Conservation (phyloP, 1,284 basidiomycete species). For the Ceratobasidium sp. region DNA sequence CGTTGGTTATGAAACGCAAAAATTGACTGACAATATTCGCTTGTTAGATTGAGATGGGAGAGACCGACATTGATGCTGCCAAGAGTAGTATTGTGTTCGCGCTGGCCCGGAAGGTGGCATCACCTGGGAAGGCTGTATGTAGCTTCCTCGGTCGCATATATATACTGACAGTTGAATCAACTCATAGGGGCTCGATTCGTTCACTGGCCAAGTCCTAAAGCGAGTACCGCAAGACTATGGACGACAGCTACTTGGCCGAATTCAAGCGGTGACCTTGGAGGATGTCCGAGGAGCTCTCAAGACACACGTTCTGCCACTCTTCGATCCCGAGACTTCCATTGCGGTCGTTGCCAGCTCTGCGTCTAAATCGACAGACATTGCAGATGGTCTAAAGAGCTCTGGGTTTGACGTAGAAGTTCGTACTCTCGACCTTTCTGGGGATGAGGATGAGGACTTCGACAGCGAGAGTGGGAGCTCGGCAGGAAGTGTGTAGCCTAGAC, state of each 20-base stretch:
- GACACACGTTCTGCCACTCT: constrained; percentile 86
- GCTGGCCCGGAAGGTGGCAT: constrained; percentile 82
- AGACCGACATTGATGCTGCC: constrained; percentile 86
- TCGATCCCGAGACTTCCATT: constrained; percentile 77
- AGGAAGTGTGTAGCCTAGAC: constrained; percentile 42
- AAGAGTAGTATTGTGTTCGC: constrained; percentile 90
- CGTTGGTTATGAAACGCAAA: neutral
- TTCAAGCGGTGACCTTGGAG: constrained; percentile 77
- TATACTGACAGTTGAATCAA: neutral
- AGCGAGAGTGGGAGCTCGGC: constrained; percentile 47
- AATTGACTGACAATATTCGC: constrained; percentile 1
- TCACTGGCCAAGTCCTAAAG: constrained; percentile 86
- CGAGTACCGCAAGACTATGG: constrained; percentile 76
- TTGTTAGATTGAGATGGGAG: constrained; percentile 77
- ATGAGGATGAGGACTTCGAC: constrained; percentile 54
- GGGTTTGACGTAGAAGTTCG: constrained; percentile 84
- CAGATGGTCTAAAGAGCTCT: constrained; percentile 62
- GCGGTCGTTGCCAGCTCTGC: constrained; percentile 85
- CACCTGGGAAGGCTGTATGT: constrained; percentile 81
- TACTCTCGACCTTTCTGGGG: constrained; percentile 69
- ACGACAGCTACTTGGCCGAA: constrained; percentile 76
- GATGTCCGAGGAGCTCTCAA: constrained; percentile 75
- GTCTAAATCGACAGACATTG: constrained; percentile 78
- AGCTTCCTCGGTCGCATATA: neutral
- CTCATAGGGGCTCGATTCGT: constrained; percentile 74